These are phyloP conservation scores for Colletotrichum graminicola DNA, from an alignment of 2,329 filamentous ascomycete species.

Conservation along the genomic window DNA sequence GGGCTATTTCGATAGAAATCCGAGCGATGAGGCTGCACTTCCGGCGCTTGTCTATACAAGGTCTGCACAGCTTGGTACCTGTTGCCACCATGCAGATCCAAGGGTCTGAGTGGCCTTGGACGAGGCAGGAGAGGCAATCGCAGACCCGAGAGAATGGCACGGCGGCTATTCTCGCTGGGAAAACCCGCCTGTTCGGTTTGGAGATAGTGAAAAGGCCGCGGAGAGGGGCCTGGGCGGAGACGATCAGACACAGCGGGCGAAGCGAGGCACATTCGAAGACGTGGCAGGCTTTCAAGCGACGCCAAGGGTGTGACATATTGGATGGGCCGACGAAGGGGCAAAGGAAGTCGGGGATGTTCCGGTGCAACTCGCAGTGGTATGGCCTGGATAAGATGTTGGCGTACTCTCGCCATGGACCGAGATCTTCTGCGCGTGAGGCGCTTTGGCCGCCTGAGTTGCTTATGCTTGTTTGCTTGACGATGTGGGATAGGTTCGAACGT, in stretches of 20 bases:
- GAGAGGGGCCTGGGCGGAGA: constrained; percentile 8
- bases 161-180: constrained; percentile 28
- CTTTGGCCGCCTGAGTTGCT: neutral
- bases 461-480: neutral
- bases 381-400: neutral
- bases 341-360: neutral
- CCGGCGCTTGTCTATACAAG: constrained; percentile 27
- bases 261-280: constrained; percentile 30
- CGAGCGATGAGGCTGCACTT: neutral
- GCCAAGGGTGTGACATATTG: neutral
- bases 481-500: neutral
- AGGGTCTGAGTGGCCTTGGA: constrained; percentile 16
- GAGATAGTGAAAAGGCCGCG: neutral
- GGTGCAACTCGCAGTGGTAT: neutral
- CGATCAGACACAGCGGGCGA: constrained; percentile 21
- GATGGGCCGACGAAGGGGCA: neutral
- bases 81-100: constrained; percentile 8
- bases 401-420: neutral
- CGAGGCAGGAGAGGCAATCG: neutral
- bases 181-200: neutral
- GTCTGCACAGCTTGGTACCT: neutral
- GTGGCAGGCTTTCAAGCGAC: neutral
- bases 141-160: constrained; percentile 16
- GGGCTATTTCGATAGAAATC: constrained; percentile 13
- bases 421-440: neutral